Conservation (phyloP, 805 yeast species). For the Yarrowia sp. region DNA sequence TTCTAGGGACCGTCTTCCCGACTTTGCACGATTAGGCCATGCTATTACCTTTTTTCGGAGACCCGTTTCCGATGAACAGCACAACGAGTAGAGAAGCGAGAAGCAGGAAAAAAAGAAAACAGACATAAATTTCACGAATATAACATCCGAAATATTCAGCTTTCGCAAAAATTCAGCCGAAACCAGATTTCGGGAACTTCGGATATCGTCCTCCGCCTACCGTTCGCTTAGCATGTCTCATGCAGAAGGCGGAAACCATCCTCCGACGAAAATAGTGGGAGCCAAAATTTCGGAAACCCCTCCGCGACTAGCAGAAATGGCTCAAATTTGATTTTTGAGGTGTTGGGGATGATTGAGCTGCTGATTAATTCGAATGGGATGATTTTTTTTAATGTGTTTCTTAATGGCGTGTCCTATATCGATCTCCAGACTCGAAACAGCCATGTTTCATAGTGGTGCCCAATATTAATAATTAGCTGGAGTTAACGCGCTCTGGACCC, state of each 20-base stretch:
- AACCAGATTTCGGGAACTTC: neutral
- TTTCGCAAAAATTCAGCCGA: neutral
- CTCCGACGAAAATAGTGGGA: neutral
- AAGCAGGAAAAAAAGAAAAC: neutral
- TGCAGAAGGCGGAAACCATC: slow-evolving; percentile 2
- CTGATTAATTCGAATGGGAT: too few species aligned
- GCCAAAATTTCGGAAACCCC: neutral
- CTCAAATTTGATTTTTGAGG: too few species aligned
- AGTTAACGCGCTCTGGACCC: too few species aligned
- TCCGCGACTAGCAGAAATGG: neutral
- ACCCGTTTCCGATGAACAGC: neutral
- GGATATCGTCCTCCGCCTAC: neutral
- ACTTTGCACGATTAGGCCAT: too few species aligned
- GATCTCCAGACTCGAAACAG: too few species aligned
- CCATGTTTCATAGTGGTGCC: too few species aligned
- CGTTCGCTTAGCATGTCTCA: neutral
- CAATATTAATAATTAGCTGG: too few species aligned
- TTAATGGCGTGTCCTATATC: too few species aligned
- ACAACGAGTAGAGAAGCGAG: neutral
- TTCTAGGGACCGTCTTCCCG: neutral
- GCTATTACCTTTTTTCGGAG: neutral
- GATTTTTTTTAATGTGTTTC: too few species aligned
- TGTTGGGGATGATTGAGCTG: too few species aligned
- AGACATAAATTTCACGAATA: neutral
- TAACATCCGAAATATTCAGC: too few species aligned